Base-by-base conservation (phyloP, 163 green algal species). In the Scenedesmus sp. region DNA sequence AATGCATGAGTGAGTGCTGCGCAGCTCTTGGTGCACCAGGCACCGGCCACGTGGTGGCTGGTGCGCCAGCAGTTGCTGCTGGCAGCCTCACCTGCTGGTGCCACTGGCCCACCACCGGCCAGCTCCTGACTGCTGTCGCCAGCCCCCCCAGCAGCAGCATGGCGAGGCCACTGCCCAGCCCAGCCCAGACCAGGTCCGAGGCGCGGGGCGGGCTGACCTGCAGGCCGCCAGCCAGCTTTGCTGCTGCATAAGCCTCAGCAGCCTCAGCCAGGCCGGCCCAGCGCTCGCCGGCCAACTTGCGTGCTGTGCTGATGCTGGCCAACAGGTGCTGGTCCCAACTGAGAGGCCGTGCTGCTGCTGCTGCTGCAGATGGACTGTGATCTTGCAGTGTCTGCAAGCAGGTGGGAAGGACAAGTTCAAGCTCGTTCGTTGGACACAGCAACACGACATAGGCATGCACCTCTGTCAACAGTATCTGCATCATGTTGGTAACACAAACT, bases 311-410 rank as follows among this genome's bases (percentile, higher is more conserved):
- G 10, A 72, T 76, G 53, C 78, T 83, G 80, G 59, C 46, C 18
- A 83, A 30, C 44, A 92, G 59, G 88, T 92, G 88, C 88, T 88
- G 88, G 59, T 92, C 88, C 88, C 88, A 92, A 9, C 30, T 87
- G 6, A 88, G 49, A 1, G 51, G 73, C 26, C 73, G 65, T 22
- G 26, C 65, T 40, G 30, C n/a, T 30, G 65, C 18, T 30, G 65
- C 43, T 15, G 40, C 12, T 12, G 82, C 16, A 79, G 88, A n/a
- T 4, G 56, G 51, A 24, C 73, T 87, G 72, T 81, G 68, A 3
- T 82, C 33, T 44, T 87, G 87, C 53, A 85, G 79, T 1, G 44
- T n/a, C 35, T 83, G 87, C 5, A 2, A 30, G 35, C 24, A 59
- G 20, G 35, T 46, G 1, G 6, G 2, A 59, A 87, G n/a, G 30